phyloP scores from a whole-genome alignment of 2,329 filamentous ascomycete species.

The Penicillium sp. region DNA sequence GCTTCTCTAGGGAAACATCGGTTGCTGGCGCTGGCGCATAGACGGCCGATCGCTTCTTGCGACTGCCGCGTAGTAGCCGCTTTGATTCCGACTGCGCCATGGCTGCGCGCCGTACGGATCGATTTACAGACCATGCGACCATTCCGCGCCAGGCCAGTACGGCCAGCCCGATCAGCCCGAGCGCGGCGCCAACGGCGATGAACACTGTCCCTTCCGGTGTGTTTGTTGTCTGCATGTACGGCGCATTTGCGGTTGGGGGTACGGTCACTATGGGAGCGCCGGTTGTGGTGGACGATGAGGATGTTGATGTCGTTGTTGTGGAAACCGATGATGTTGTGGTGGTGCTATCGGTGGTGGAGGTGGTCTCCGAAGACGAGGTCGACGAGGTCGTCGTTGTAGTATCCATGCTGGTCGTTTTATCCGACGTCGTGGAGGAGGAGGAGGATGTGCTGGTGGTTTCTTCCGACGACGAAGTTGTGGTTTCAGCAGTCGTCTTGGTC shows the following conservation, averaged over 20 bases:
- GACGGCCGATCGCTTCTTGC: constrained; percentile 41
- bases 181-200: constrained; percentile 86
- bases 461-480: constrained; percentile 17
- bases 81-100: constrained; percentile 76
- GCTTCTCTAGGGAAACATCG: constrained; percentile 60
- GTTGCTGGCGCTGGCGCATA: constrained; percentile 29
- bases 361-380: constrained; percentile 28
- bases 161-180: constrained; percentile 80
- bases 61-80: constrained; percentile 59
- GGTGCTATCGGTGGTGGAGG: constrained; percentile 24
- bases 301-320: constrained; percentile 45
- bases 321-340: constrained; percentile 30
- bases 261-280: constrained; percentile 72
- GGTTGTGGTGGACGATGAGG: constrained; percentile 57
- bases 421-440: constrained; percentile 18
- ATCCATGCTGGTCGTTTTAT: constrained; percentile 21
- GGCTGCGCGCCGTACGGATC: constrained; percentile 86
- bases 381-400: constrained; percentile 25
- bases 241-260: constrained; percentile 80
- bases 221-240: constrained; percentile 86
- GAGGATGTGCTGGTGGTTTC: constrained; percentile 9
- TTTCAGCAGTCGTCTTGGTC: constrained; percentile 20
- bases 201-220: constrained; percentile 94
- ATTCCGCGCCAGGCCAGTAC: constrained; percentile 86
- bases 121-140: constrained; percentile 87